A percentile compares a stretch with the other conserved stretches of the same genome.
These are phyloP conservation scores for Leishmania major DNA, from an alignment of 208 protist species.

Conservation along the genomic window DNA sequence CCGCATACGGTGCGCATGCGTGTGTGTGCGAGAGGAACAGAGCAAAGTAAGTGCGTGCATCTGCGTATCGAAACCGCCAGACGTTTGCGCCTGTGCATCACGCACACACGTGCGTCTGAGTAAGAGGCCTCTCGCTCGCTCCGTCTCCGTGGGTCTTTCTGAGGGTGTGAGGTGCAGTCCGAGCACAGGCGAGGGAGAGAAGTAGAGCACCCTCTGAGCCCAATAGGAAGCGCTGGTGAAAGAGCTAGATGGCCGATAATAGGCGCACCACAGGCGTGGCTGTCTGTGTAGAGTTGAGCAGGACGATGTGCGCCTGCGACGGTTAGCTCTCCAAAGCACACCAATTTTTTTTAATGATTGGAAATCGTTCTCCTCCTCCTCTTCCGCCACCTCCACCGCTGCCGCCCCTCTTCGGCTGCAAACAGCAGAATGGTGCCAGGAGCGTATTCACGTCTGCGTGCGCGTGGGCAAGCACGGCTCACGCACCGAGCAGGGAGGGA, in stretches of 20 bases:
- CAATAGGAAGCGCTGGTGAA: neutral
- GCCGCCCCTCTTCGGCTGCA: too few relatives aligned
- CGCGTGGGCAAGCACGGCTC: neutral
- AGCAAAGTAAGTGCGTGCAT: too few relatives aligned
- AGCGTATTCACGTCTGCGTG: neutral
- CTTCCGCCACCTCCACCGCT: too few relatives aligned
- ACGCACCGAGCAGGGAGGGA: neutral
- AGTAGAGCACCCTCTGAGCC: neutral
- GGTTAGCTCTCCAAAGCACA: neutral
- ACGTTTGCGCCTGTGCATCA: neutral
- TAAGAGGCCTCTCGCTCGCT: neutral
- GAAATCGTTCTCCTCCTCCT: too few relatives aligned
- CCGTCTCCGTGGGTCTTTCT: neutral
- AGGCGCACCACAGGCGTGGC: neutral
- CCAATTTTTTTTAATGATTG: too few relatives aligned
- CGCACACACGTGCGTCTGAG: neutral
- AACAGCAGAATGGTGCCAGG: too few relatives aligned
- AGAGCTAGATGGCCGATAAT: neutral
- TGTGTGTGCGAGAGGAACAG: too few relatives aligned
- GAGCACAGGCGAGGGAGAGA: neutral
- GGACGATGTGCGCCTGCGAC: neutral
- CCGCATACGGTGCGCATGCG: too few relatives aligned
- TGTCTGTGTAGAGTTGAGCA: neutral
- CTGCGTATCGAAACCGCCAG: neutral
- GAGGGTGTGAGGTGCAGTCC: neutral